A percentile compares a stretch with the other conserved stretches of the same genome.
phyloP scores from a whole-genome alignment of 371 early-diverging fungal genomes.

The Gilbertella persicaria region DNA sequence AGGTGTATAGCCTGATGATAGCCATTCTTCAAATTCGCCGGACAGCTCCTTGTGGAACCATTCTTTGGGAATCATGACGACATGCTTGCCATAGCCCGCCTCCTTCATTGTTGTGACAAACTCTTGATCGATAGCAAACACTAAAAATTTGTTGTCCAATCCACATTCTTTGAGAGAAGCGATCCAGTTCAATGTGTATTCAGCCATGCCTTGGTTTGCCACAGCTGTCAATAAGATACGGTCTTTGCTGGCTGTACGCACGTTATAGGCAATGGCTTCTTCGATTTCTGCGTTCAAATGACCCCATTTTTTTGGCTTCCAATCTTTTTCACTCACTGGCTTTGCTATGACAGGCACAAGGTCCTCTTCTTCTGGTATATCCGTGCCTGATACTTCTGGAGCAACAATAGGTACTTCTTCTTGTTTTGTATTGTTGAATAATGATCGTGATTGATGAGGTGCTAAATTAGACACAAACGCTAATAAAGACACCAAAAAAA shows the following conservation, averaged over 20 bases:
- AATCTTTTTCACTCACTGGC: constrained; percentile 15
- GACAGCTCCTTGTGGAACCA: constrained; percentile 38
- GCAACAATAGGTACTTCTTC: not conserved
- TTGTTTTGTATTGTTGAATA: not conserved
- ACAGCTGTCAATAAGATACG: constrained; percentile 36
- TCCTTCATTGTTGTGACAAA: constrained; percentile 25
- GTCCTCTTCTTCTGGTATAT: constrained; percentile 19
- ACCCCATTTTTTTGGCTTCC: constrained; percentile 26
- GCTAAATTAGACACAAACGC: constrained; percentile 14
- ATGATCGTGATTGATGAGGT: constrained; percentile 7
- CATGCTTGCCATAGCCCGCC: constrained; percentile 30
- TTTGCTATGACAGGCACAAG: constrained; percentile 11
- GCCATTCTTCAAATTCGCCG: constrained; percentile 30
- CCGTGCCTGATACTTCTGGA: not conserved
- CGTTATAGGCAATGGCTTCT: constrained; percentile 11
- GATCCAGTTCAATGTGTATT: constrained; percentile 46
- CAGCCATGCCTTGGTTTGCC: constrained; percentile 40
- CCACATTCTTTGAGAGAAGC: constrained; percentile 31
- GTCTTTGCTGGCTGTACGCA: constrained; percentile 13
- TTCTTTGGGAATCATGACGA: constrained; percentile 28
- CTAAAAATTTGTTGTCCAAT: constrained; percentile 33
- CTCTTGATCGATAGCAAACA: constrained; percentile 37
- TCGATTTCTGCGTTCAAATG: constrained; percentile 17
- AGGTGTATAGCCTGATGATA: constrained; percentile 30
- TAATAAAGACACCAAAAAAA: constrained; percentile 19